A percentile compares a stretch with the other conserved stretches of the same genome.
Conservation (phyloP, 306 rosid genomes). For the Prunus persica region Prunus_persica_NCBIv2 NC_034014.1:26737501-26738000, state of each 20-base stretch:
- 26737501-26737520: background rate
- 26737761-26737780: background rate
- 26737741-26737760: background rate
- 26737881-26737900: background rate
- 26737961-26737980: background rate
- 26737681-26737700: background rate
- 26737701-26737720: background rate
- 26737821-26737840: background rate
- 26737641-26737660: background rate
- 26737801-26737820: background rate
- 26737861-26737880: background rate
- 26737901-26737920: background rate
- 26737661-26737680: background rate
- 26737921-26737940: background rate
- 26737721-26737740: background rate
- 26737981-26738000: background rate
- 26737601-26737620: background rate
- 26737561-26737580: background rate
- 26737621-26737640: background rate
- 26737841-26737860: background rate
- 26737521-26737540: too few relatives aligned
- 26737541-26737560: background rate
- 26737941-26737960: background rate
- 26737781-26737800: background rate
- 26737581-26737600: background rate